Conservation (phyloP, 768 basidiomycete species). For the Tulasnella sp. region DNA sequence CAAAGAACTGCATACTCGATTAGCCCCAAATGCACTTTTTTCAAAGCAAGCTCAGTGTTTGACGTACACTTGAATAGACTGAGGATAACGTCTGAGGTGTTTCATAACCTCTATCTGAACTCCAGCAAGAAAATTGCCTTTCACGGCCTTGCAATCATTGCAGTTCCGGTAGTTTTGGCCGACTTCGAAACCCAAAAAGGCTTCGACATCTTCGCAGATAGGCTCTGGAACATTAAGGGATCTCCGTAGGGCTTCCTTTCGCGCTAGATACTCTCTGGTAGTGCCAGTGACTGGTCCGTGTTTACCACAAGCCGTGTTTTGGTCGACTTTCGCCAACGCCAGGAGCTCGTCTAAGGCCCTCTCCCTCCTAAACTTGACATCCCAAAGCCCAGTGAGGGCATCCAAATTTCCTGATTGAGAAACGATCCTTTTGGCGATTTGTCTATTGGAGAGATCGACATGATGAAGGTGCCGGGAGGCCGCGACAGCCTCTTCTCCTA, state of each 20-base stretch:
- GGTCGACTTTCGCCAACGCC: not conserved
- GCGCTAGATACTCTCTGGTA: not conserved
- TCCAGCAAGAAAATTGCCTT: not conserved
- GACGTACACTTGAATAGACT: not conserved
- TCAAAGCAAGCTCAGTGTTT: not conserved
- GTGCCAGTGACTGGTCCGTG: not conserved
- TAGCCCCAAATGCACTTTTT: not conserved
- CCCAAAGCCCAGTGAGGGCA: not conserved
- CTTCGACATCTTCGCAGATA: not conserved
- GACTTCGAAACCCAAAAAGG: not conserved
- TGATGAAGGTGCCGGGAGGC: conserved; percentile 11
- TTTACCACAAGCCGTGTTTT: not conserved
- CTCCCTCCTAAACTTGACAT: conserved; percentile 20
- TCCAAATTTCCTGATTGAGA: not conserved
- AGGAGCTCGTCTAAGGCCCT: not conserved
- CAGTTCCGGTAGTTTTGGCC: not conserved
- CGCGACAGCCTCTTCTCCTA: not conserved
- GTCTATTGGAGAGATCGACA: not conserved
- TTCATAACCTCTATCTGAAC: not conserved
- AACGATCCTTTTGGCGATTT: not conserved
- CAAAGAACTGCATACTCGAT: not conserved
- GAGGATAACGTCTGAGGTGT: not conserved
- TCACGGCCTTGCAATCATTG: no score
- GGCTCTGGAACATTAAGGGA: not conserved
- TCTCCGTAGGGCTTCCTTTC: not conserved